These are phyloP conservation scores for Schizopora paradoxa DNA, from an alignment of 1,284 basidiomycete species.

Conservation along the genomic window DNA sequence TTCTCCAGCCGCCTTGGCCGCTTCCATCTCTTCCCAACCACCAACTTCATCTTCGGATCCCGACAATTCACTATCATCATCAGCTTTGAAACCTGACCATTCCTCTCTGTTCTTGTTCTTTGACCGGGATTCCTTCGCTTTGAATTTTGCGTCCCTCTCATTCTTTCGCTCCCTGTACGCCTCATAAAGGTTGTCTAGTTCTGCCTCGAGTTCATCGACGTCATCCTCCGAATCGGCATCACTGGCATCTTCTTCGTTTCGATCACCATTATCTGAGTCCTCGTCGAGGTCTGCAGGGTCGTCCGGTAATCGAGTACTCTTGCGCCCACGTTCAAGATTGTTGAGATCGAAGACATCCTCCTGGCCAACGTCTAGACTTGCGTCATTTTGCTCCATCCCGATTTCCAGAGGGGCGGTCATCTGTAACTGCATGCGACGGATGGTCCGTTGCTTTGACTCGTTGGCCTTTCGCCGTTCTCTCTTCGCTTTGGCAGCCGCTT, in stretches of 20 bases:
- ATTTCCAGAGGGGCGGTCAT: constrained; percentile 98
- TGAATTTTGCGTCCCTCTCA: constrained; percentile 88
- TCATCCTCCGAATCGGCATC: constrained; percentile 33
- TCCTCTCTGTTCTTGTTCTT: constrained; percentile 70
- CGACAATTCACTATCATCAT: constrained; percentile 34
- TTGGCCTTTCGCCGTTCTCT: constrained; percentile 85
- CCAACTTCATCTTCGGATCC: constrained; percentile 54
- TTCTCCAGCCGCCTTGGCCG: constrained; percentile 52
- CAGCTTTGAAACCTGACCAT: constrained; percentile 67
- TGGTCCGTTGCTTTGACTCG: constrained; percentile 82
- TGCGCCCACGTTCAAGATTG: constrained; percentile 48
- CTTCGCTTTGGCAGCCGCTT: constrained; percentile 69
- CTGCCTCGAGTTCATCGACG: constrained; percentile 84
- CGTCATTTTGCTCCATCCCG: constrained; percentile 82
- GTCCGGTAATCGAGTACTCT: constrained; percentile 37
- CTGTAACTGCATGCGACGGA: constrained; percentile 94
- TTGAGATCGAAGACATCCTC: constrained; percentile 86
- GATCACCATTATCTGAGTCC: constrained; percentile 32
- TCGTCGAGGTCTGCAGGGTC: constrained; percentile 49
- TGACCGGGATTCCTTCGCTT: constrained; percentile 76
- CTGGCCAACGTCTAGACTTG: constrained; percentile 61
- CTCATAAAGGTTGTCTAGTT: constrained; percentile 87
- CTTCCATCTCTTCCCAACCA: constrained; percentile 73
- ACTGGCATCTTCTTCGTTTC: constrained; percentile 36
- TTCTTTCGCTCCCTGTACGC: constrained; percentile 78